Base-by-base conservation (phyloP, 331 rosid genomes). In the Pyrus hybrid region DNA sequence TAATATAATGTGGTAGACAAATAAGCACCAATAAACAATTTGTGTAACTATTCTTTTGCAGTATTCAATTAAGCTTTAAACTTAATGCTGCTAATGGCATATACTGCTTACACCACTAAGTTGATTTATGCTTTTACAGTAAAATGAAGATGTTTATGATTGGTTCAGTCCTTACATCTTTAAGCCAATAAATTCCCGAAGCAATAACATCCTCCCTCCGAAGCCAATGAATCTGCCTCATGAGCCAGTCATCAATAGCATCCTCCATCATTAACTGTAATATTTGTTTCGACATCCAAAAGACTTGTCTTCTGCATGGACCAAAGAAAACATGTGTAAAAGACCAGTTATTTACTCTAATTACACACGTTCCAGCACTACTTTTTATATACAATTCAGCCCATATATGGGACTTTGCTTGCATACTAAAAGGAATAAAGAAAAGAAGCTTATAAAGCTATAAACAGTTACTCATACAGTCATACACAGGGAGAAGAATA, bases 261-360 rank as follows among this genome's bases (percentile, higher is more conserved):
- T 95, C 99, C 58, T 92, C 97, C 99, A 95, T 92, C 77, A 91
- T 80, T 70, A 95, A 82, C 79, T 95, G 99, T 70, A 92, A 73
- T 77, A 95, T 92, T 83, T 95, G 99, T 81, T 95, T 95, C 43
- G 99, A 95, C 79, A 95, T 95, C 99, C 99, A 95, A 85, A 89
- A 88, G 84, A 92, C 99, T 72, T 95, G 99, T 84, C 99, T 80
- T 79, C 99, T 92, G 94, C 83, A 87, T 63, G 22, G 79, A 71
- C 65, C 65, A 20, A 68, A 41, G 70, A 20, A 60, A 45, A 30
- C 37, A 63, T 13, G 63, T 33, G 61, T 76, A 53, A 82, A 82
- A 79, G 74, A 77, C 74, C 70, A 65, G 45, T 29, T 43, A 21
- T 35, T 67, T 75, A 13, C 17, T 37, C 41, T 57, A 70, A 61